Evolutionary conservation across 2,329 filamentous ascomycete species (phyloP).

Genomic region (Sporothrix inflata): DNA sequence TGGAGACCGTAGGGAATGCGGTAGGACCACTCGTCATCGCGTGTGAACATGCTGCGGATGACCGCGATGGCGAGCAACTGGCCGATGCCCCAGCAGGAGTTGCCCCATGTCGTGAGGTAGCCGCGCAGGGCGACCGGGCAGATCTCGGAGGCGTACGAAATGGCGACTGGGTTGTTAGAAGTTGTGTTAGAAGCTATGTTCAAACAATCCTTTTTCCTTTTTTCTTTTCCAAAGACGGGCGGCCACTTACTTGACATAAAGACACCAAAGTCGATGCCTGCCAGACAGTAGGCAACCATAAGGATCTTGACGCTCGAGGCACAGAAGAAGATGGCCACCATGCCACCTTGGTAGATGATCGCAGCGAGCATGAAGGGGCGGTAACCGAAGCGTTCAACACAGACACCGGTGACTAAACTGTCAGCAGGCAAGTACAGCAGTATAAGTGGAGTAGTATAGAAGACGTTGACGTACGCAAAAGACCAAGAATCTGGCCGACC

Average conservation of each 20-base stretch:
- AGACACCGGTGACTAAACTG: constrained; percentile 7
- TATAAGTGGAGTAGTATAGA: neutral
- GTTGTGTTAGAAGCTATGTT: neutral
- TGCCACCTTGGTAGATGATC: constrained; percentile 41
- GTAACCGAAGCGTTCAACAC: constrained; percentile 21
- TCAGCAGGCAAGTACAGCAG: neutral
- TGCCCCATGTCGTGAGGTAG: constrained; percentile 32
- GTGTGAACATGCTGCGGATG: constrained; percentile 26
- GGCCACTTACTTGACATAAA: constrained; percentile 30
- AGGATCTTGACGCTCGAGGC: constrained; percentile 9
- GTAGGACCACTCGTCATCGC: constrained; percentile 32
- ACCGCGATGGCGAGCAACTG: constrained; percentile 30
- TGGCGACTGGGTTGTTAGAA: constrained; percentile 20
- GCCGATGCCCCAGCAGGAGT: constrained; percentile 34
- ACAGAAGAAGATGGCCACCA: constrained; percentile 31
- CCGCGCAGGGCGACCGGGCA: constrained; percentile 29
- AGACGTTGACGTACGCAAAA: constrained; percentile 16
- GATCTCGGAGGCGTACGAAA: constrained; percentile 31
- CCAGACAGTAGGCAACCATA: constrained; percentile 10
- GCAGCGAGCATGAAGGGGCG: constrained; percentile 1
- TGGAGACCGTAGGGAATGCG: constrained; percentile 30
- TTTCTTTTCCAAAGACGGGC: no score
- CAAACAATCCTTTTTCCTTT: no score
- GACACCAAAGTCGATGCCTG: constrained; percentile 22
- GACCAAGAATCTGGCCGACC: constrained; percentile 55